A percentile compares a stretch with the other conserved stretches of the same genome.
phyloP scores from a whole-genome alignment of 768 basidiomycete species.

The Hypsizygus marmoreus region DNA sequence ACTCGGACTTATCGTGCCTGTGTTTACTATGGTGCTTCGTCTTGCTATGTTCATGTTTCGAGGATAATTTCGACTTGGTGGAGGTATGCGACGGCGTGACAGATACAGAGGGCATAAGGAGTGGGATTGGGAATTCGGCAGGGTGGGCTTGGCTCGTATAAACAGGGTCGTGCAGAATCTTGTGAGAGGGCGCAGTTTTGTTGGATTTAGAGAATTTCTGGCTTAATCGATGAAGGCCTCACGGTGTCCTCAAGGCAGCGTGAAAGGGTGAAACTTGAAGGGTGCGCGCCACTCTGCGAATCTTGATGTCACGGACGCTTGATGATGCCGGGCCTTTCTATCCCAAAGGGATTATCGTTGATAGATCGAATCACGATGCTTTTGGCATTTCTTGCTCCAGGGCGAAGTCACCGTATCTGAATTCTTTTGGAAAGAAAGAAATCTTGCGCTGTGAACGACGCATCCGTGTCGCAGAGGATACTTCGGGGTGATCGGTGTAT shows the following conservation, averaged over 20 bases:
- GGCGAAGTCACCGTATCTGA: too few relatives aligned
- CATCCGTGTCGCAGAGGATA: too few relatives aligned
- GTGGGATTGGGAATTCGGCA: conserved; percentile 2
- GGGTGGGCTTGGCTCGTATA: neutral
- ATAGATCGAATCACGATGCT: conserved; percentile 13
- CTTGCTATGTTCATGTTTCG: conserved; percentile 8
- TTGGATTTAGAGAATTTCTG: conserved; percentile 4
- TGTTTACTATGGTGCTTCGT: neutral
- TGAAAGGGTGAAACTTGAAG: conserved; percentile 18
- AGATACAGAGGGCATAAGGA: conserved; percentile 21
- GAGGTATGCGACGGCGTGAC: conserved; percentile 19
- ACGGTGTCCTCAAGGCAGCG: conserved; percentile 25
- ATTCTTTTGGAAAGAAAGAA: too few relatives aligned
- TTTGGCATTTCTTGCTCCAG: too few relatives aligned
- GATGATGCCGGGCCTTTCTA: conserved; percentile 8
- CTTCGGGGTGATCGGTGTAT: too few relatives aligned
- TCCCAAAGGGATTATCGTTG: conserved; percentile 14
- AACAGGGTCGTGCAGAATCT: conserved; percentile 2
- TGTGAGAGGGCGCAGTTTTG: conserved; percentile 5
- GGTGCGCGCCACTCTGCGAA: conserved; percentile 15
- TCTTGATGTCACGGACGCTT: conserved; percentile 9
- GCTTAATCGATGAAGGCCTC: conserved; percentile 23
- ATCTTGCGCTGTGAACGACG: too few relatives aligned
- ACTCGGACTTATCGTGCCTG: neutral
- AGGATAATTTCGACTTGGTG: conserved; percentile 17